Evolutionary conservation across 2,329 filamentous ascomycete genomes (phyloP).

Genomic region (Botrytis elliptica): DNA sequence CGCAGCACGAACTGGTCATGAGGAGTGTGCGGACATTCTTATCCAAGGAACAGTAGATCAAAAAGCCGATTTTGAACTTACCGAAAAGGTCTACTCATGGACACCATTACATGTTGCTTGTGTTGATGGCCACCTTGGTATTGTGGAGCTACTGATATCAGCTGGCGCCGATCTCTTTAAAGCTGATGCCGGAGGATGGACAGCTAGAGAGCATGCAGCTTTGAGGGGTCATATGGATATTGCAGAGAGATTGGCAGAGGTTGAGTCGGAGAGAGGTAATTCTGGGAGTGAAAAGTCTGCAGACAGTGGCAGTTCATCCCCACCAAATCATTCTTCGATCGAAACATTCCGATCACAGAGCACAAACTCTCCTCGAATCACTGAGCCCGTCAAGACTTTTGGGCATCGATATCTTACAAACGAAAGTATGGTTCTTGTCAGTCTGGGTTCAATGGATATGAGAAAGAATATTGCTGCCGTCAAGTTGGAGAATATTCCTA

Average conservation of each 20-base stretch:
- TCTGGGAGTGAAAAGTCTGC: constrained; percentile 37
- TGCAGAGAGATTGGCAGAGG: constrained; percentile 62
- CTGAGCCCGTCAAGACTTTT: constrained; percentile 89
- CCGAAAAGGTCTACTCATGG: constrained; percentile 86
- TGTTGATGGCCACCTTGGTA: constrained; percentile 77
- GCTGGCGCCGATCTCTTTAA: constrained; percentile 74
- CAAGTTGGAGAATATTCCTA: constrained; percentile 81
- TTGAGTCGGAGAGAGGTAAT: constrained; percentile 32
- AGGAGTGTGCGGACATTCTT: constrained; percentile 74
- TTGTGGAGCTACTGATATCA: constrained; percentile 74
- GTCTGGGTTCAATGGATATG: constrained; percentile 91
- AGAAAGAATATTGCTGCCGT: constrained; percentile 79
- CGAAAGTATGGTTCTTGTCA: constrained; percentile 87
- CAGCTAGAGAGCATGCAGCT: constrained; percentile 87
- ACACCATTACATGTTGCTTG: constrained; percentile 92
- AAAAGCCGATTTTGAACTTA: constrained; percentile 71
- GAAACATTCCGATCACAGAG: constrained; percentile 54
- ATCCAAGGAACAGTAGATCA: constrained; percentile 68
- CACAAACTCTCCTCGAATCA: constrained; percentile 48
- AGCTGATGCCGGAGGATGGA: constrained; percentile 88
- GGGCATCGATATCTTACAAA: constrained; percentile 92
- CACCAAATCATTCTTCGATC: constrained; percentile 58
- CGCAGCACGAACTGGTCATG: constrained; percentile 84
- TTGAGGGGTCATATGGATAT: constrained; percentile 85
- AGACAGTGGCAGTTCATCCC: constrained; percentile 38